A percentile compares a stretch with the other conserved stretches of the same genome.
Conservation (phyloP, 192 early-diverging fungal species). For the Backusella liffmaniae region DNA sequence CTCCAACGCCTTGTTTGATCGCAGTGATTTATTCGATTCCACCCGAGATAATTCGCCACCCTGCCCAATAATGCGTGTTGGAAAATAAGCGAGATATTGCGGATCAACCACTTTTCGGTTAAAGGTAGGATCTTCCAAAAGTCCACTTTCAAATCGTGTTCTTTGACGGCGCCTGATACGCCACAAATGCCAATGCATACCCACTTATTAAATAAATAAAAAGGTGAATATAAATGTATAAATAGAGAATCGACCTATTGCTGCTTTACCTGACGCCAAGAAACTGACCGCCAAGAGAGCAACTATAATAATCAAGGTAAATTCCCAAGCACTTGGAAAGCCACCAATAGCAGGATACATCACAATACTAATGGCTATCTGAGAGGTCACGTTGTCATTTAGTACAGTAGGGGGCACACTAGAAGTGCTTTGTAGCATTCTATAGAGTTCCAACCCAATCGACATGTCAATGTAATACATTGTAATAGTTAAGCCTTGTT, state of each 20-base stretch:
- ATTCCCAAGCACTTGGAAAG: slow-evolving; percentile 49
- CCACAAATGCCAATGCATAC: slow-evolving; percentile 38
- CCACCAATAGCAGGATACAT: slow-evolving; percentile 28
- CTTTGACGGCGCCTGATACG: slow-evolving; percentile 28
- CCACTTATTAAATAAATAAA: slow-evolving; percentile 5
- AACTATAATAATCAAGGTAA: slow-evolving; percentile 46
- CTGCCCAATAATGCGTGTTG: slow-evolving; percentile 44
- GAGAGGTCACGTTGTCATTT: slow-evolving; percentile 17
- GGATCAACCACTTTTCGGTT: slow-evolving; percentile 29
- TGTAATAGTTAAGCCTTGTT: slow-evolving; percentile 19
- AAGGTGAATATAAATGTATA: not conserved
- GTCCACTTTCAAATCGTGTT: slow-evolving; percentile 17
- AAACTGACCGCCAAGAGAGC: slow-evolving; percentile 44
- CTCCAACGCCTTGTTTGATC: slow-evolving; percentile 32
- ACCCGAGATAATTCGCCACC: not conserved
- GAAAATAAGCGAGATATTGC: slow-evolving; percentile 24
- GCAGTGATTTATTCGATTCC: slow-evolving; percentile 25
- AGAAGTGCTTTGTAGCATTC: slow-evolving; percentile 16
- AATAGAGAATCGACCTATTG: not conserved
- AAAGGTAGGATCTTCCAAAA: not conserved
- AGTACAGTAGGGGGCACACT: not conserved
- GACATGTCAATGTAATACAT: slow-evolving; percentile 22
- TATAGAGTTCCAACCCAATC: slow-evolving; percentile 13
- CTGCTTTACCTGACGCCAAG: slow-evolving; percentile 40
- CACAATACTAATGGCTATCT: slow-evolving; percentile 15